Evolutionary conservation across 2,329 filamentous ascomycete genomes (phyloP).

Genomic region (Aspergillus calidoustus): DNA sequence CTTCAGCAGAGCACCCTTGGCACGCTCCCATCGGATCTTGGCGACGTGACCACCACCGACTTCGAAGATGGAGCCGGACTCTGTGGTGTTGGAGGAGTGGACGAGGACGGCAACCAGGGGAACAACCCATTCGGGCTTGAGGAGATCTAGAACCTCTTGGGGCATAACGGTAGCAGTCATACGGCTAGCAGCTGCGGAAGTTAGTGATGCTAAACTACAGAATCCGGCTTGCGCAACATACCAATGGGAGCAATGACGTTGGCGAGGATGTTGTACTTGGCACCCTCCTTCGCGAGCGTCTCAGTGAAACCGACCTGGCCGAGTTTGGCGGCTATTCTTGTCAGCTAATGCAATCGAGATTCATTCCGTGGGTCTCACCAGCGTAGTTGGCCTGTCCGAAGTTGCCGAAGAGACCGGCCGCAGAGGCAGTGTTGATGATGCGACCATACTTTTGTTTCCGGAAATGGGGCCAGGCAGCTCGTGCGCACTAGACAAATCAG

Average conservation of each 20-base stretch:
- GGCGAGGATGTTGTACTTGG: slow-evolving; percentile 95
- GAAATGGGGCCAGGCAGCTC: slow-evolving; percentile 96
- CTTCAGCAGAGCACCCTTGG: slow-evolving; percentile 85
- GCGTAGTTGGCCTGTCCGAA: slow-evolving; percentile 98
- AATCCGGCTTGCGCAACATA: slow-evolving; percentile 28
- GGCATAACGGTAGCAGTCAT: slow-evolving; percentile 97
- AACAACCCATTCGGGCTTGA: slow-evolving; percentile 94
- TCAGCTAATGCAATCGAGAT: slow-evolving; percentile 25
- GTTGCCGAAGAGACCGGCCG: slow-evolving; percentile 90
- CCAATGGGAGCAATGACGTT: slow-evolving; percentile 92
- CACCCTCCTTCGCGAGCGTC: slow-evolving; percentile 94
- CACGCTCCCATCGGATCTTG: slow-evolving; percentile 94
- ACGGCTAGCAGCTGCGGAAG: slow-evolving; percentile 73
- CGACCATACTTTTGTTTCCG: slow-evolving; percentile 98
- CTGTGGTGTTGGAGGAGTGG: slow-evolving; percentile 79
- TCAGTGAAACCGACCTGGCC: slow-evolving; percentile 96
- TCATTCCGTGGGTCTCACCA: slow-evolving; percentile 47
- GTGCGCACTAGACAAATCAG: slow-evolving; percentile 64
- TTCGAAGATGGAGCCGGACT: slow-evolving; percentile 91
- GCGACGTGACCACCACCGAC: slow-evolving; percentile 89
- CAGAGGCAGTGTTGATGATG: slow-evolving; percentile 96
- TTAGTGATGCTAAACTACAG: not conserved
- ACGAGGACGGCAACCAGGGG: slow-evolving; percentile 87
- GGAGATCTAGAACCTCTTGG: slow-evolving; percentile 81
- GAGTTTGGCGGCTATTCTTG: slow-evolving; percentile 77